Conservation (phyloP, 305 asterid species). For the Fraxinus paxiana region DNA sequence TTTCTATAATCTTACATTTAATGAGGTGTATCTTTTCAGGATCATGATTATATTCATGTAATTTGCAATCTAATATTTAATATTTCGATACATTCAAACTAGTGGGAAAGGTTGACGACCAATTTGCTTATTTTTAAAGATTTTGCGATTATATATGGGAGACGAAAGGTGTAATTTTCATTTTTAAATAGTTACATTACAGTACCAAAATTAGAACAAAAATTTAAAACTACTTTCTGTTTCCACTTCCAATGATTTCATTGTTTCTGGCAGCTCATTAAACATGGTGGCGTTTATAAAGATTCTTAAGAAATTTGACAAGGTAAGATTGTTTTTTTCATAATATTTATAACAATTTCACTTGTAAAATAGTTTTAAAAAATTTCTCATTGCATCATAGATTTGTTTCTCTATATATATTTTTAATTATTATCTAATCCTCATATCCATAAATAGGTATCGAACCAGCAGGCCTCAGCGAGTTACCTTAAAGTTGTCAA, state of each 20-base stretch:
- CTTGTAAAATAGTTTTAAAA: neutral
- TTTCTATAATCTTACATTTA: neutral
- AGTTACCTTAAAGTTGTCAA: constrained; percentile 65
- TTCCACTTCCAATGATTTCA: constrained; percentile 1
- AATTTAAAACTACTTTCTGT: neutral
- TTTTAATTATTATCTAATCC: neutral
- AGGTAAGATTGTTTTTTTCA: constrained; percentile 32
- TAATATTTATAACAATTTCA: neutral
- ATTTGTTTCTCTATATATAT: neutral
- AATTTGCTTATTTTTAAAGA: neutral
- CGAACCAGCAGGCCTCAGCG: constrained; percentile 57
- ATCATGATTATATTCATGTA: neutral
- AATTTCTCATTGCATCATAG: neutral
- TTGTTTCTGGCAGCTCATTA: constrained; percentile 52
- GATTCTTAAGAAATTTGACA: constrained; percentile 84
- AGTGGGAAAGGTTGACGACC: neutral
- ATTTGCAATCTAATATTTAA: too few relatives aligned
- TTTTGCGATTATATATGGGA: neutral
- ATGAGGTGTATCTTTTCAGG: neutral
- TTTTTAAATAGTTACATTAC: neutral
- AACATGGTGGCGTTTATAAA: constrained; percentile 82
- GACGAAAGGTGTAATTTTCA: neutral
- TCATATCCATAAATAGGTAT: constrained; percentile 40
- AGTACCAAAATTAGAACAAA: neutral
- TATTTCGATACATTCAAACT: neutral